phyloP scores from a whole-genome alignment of 331 rosid genomes.

The Acacia concinna region DNA sequence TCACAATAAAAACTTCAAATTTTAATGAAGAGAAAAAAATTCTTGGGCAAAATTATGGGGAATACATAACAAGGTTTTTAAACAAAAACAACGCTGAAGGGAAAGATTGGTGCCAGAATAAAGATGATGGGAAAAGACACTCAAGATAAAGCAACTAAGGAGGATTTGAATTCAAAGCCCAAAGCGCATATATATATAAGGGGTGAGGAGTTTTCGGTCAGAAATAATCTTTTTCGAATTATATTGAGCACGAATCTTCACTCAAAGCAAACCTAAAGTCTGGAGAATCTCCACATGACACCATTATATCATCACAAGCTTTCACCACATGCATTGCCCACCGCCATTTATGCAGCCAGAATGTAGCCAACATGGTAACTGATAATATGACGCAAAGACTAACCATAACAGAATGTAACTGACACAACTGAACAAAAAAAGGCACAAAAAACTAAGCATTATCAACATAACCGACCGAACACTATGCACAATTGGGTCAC shows the following conservation, averaged over 20 bases:
- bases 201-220: not conserved
- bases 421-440: not conserved
- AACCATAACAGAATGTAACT: not conserved
- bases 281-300: not conserved
- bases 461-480: not conserved
- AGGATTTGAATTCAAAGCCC: not conserved
- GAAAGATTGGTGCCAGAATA: constrained; percentile 13
- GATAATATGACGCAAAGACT: not conserved
- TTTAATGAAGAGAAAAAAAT: not conserved
- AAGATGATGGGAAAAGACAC: constrained; percentile 3
- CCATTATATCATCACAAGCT: not conserved
- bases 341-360: not conserved
- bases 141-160: not conserved
- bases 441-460: not conserved
- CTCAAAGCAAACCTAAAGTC: not conserved
- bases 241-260: not conserved
- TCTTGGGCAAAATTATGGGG: not conserved
- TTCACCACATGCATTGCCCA: not conserved
- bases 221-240: not conserved
- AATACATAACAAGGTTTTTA: not conserved
- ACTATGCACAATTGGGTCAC: not conserved
- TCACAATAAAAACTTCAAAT: constrained; percentile 15
- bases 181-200: not conserved
- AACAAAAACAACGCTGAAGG: constrained; percentile 7
- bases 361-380: not conserved